These are phyloP conservation scores for Penicillium manginii DNA, from an alignment of 495 filamentous ascomycete genomes.

Conservation along the genomic window DNA sequence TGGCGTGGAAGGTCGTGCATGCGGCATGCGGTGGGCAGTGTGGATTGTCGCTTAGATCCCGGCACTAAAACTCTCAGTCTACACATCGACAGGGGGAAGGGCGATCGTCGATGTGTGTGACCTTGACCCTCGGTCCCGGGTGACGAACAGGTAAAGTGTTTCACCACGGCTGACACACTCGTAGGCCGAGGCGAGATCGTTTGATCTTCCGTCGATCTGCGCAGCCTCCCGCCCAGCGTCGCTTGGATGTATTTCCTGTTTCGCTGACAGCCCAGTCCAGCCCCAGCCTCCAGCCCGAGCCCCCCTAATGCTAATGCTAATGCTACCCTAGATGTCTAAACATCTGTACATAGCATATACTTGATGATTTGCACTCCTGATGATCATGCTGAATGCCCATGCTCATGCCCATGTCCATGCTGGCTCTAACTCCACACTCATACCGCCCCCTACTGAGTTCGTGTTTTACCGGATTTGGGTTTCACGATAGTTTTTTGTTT, in stretches of 20 bases:
- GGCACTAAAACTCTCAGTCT: constrained; percentile 7
- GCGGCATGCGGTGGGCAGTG: constrained; percentile 3
- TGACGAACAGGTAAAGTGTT: constrained; percentile 36
- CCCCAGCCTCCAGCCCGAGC: too few relatives aligned
- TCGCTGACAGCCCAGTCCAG: not conserved
- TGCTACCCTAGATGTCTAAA: too few relatives aligned
- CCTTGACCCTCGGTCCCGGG: constrained; percentile 11
- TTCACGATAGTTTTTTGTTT: constrained; percentile 1
- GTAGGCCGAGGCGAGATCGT: constrained; percentile 15
- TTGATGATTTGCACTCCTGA: too few relatives aligned
- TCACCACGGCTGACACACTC: constrained; percentile 25
- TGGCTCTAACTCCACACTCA: not conserved
- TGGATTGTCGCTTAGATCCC: constrained; percentile 22
- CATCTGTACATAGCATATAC: too few relatives aligned
- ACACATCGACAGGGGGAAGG: constrained; percentile 7
- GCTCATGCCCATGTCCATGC: not conserved
- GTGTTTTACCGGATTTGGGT: not conserved
- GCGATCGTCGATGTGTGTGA: constrained; percentile 10
- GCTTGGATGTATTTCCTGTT: not conserved
- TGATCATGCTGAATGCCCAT: not conserved
- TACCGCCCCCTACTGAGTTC: too few relatives aligned
- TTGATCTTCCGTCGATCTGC: constrained; percentile 27
- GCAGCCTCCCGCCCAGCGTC: constrained; percentile 4
- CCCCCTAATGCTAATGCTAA: too few relatives aligned
- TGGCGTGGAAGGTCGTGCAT: constrained; percentile 2